Evolutionary conservation across 2,329 filamentous ascomycete species (phyloP).

Genomic region (Dactylellina leptospora): DNA sequence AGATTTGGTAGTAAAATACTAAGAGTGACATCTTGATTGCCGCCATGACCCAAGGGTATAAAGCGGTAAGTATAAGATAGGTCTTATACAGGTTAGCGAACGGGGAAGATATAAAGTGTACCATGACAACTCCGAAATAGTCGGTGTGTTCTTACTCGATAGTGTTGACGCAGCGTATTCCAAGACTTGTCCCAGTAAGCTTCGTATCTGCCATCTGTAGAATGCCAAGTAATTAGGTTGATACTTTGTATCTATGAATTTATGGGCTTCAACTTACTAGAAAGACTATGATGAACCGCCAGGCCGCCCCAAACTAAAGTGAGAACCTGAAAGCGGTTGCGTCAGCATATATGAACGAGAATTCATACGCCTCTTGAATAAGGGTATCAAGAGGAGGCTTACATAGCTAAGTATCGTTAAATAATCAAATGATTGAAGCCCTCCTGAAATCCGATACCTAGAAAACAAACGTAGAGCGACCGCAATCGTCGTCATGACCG

Average conservation of each 20-base stretch:
- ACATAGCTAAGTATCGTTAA: slow-evolving; percentile 17
- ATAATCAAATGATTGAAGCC: slow-evolving; percentile 24
- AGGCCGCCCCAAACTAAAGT: slow-evolving; percentile 20
- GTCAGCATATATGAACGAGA: background rate
- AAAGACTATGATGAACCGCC: slow-evolving; percentile 12
- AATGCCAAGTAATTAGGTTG: background rate
- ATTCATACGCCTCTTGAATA: background rate
- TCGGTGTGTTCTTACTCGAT: slow-evolving; percentile 9
- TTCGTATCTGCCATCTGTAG: slow-evolving; percentile 6
- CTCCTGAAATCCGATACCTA: slow-evolving; percentile 20
- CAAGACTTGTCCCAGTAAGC: slow-evolving; percentile 21
- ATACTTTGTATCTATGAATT: background rate
- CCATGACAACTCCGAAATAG: background rate
- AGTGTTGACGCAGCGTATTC: slow-evolving; percentile 3
- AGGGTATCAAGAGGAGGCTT: slow-evolving; percentile 1
- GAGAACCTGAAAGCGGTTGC: slow-evolving; percentile 5
- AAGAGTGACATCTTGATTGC: slow-evolving; percentile 29
- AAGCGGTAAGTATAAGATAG: slow-evolving; percentile 6
- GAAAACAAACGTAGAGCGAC: slow-evolving; percentile 24
- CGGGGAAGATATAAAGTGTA: background rate
- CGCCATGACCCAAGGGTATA: slow-evolving; percentile 31
- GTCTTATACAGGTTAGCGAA: slow-evolving; percentile 6
- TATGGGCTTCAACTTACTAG: slow-evolving; percentile 2
- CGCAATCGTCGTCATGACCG: slow-evolving; percentile 12
- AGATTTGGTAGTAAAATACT: slow-evolving; percentile 24